phyloP scores from a whole-genome alignment of 352 stramenopile species.

The Phytophthora pseudosyringae region DNA sequence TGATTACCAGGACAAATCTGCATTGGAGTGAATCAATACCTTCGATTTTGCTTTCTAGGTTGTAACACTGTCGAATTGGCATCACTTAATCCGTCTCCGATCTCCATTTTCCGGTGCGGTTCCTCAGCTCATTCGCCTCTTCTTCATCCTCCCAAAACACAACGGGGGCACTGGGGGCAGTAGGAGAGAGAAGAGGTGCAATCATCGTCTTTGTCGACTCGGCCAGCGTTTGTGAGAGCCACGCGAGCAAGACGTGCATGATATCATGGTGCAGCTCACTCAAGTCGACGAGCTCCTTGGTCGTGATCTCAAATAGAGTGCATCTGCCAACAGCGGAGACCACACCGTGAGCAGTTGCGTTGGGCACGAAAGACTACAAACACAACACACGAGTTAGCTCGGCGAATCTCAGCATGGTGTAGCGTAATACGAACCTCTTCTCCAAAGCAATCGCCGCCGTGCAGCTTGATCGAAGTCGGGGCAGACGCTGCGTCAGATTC shows the following conservation, averaged over 20 bases:
- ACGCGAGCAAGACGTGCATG: constrained; percentile 85
- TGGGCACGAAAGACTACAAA: constrained; percentile 73
- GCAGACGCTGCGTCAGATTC: constrained; percentile 13
- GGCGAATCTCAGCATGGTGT: background rate
- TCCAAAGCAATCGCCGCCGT: constrained; percentile 81
- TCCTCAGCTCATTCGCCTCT: constrained; percentile 35
- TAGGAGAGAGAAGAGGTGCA: constrained; percentile 58
- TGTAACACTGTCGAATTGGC: background rate
- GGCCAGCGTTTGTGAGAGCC: constrained; percentile 75
- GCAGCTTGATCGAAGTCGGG: constrained; percentile 51
- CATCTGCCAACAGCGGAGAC: constrained; percentile 56
- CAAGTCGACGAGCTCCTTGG: constrained; percentile 78
- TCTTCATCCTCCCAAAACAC: constrained; percentile 51
- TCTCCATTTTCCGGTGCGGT: constrained; percentile 50
- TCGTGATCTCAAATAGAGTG: constrained; percentile 79
- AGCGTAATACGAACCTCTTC: constrained; percentile 60
- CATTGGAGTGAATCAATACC: constrained; percentile 14
- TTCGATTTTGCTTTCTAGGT: constrained; percentile 18
- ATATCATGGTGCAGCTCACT: constrained; percentile 84
- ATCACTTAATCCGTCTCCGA: constrained; percentile 57
- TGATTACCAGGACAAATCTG: constrained; percentile 20
- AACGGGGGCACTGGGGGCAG: constrained; percentile 11
- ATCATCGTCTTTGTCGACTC: constrained; percentile 75
- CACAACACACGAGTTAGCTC: constrained; percentile 12
- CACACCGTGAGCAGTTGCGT: constrained; percentile 50